Evolutionary conservation across 768 basidiomycete species (phyloP), one percentile per base, ranked within the genome.

Genomic region (Leccinum disarticulatum): DNA sequence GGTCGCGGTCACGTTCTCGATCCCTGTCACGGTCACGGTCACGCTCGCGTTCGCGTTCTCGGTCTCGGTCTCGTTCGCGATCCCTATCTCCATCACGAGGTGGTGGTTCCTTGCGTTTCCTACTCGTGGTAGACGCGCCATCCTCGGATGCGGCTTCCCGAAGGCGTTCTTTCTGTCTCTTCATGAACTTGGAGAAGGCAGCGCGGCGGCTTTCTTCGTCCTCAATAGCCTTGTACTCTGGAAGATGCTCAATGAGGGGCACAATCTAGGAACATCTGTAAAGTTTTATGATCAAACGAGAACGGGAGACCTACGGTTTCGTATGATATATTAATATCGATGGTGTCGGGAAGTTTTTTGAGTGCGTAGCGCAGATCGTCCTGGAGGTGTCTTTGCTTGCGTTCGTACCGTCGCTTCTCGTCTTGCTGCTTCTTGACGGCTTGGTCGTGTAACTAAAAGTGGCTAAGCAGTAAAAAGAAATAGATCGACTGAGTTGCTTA

Each of bases 331-430:
- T 76, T 84, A 52, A 95, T 72, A 63, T 96, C 93, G 41, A 98
- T 74, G 1, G 91, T 83, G 52, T 95, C 91, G 0, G 90, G 73
- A 7, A 96, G 78, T 71, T 96, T 96, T 77, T 91, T 94, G 64
- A 98, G 79, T 0, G 95, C 97, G 76, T 98, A 97, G 6, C 97
- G 88, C 38, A 99, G 79, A 69, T 98, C 97, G 73, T 99, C 97
- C 68, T 97, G 93, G 62, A 93, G 75, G 72, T 96, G 91, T 28
- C 95, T 83, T 59, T 88, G 86, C 67, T 83, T 87, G 58, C 94
- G 82, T 74, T 98, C 97, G 1, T 86, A 77, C 36, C 93, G 84
- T n/a, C 88, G 81, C 71, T 86, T 91, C 72, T 98, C 97, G 15
- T 94, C 91, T 3, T 89, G 88, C 36, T 90, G 88, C 62, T 87